Conservation (phyloP, 139 green algal species). For the Tetradesmus lagerheimii region DNA sequence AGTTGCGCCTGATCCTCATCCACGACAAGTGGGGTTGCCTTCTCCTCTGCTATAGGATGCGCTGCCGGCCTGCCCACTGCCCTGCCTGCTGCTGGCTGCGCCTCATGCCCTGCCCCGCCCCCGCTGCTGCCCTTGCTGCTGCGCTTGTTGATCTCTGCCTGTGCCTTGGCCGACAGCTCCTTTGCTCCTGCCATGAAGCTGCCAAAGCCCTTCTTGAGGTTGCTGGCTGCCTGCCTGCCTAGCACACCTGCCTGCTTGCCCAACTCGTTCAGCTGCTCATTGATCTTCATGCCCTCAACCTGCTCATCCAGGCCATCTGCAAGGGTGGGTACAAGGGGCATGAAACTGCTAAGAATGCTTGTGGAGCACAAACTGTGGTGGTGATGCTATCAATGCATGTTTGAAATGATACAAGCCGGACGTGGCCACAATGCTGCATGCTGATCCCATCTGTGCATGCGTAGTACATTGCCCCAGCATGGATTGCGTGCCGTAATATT, state of each 20-base stretch:
- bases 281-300: neutral
- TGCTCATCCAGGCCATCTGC: conserved; percentile 2
- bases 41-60: neutral
- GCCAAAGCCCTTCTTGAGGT: conserved; percentile 52
- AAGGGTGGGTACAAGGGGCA: neutral
- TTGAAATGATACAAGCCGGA: no score
- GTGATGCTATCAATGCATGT: no score
- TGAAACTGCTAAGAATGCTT: no score
- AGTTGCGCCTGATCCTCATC: neutral
- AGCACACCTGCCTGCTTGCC: conserved; percentile 36
- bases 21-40: neutral
- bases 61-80: neutral
- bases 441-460: no score
- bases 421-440: no score
- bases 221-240: conserved; percentile 52
- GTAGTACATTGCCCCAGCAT: no score
- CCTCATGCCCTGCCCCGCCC: neutral
- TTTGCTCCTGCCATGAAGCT: conserved; percentile 23
- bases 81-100: neutral
- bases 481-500: no score
- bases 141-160: conserved; percentile 18
- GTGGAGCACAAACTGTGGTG: no score
- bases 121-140: conserved; percentile 7
- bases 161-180: conserved; percentile 36
- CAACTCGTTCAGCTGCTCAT: conserved; percentile 18